These are phyloP conservation scores for Magnaporthales sp. DNA, from an alignment of 2,329 filamentous ascomycete genomes.

Conservation along the genomic window DNA sequence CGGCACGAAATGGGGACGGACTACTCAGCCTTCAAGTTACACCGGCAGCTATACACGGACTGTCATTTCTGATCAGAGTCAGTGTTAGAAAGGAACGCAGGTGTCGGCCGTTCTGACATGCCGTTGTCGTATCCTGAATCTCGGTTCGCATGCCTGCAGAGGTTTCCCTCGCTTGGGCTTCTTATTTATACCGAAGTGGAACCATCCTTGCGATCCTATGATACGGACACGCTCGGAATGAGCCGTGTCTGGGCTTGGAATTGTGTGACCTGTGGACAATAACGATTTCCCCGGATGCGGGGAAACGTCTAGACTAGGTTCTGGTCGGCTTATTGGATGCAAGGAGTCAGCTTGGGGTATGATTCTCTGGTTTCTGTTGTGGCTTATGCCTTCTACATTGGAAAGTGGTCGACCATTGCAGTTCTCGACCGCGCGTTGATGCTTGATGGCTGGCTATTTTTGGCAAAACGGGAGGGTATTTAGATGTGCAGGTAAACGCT, in stretches of 20 bases:
- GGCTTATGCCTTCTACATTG: background rate
- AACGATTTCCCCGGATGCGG: background rate
- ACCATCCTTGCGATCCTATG: constrained; percentile 14
- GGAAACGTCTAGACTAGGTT: background rate
- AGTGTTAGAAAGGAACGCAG: background rate
- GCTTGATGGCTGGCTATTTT: background rate
- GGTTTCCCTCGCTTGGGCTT: background rate
- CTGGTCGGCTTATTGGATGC: background rate
- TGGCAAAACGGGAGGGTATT: background rate
- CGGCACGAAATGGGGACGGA: background rate
- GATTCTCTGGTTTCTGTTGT: background rate
- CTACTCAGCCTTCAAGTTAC: background rate
- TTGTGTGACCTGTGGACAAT: background rate
- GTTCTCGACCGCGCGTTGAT: background rate
- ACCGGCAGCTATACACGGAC: background rate
- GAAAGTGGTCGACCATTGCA: background rate
- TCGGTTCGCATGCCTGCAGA: background rate
- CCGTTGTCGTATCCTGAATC: background rate
- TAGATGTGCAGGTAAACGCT: background rate
- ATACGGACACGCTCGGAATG: constrained; percentile 17
- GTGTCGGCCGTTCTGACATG: background rate
- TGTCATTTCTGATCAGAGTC: background rate
- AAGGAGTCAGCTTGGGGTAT: background rate
- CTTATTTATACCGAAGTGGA: constrained; percentile 11
- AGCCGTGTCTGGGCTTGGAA: constrained; percentile 14